Conservation (phyloP, 768 basidiomycete species). For the Amanita pallidorosea region DNA sequence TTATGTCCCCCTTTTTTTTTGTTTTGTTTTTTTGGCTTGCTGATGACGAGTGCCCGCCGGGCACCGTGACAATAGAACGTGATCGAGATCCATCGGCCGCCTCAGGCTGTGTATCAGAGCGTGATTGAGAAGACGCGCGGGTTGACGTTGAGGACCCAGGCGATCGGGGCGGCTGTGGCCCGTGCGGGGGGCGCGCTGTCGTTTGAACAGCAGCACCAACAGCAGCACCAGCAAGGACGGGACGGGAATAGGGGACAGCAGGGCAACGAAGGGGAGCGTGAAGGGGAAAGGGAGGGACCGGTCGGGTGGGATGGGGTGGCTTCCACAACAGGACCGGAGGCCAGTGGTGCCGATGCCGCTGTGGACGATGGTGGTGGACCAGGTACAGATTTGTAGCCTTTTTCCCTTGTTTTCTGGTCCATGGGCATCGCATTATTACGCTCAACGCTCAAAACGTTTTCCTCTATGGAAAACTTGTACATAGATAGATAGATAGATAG, state of each 20-base stretch:
- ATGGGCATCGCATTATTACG: no score
- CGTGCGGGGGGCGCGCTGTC: conserved; percentile 18
- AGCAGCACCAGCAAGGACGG: neutral
- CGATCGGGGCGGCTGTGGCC: conserved; percentile 63
- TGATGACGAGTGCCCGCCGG: neutral
- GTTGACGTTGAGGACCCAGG: conserved; percentile 83
- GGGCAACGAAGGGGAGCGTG: neutral
- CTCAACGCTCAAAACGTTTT: no score
- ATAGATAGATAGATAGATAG: neutral
- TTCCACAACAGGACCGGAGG: no score
- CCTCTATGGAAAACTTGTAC: neutral
- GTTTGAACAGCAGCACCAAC: neutral
- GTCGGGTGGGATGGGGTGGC: no score
- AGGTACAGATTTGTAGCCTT: no score
- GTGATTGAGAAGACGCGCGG: conserved; percentile 95
- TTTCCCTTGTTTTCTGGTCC: no score
- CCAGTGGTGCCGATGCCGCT: no score
- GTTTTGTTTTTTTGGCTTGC: neutral
- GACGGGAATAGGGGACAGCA: neutral
- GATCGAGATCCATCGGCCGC: conserved; percentile 88
- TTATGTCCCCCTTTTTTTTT: no score
- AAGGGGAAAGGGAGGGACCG: no score
- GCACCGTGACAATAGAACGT: conserved; percentile 55
- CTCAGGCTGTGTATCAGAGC: conserved; percentile 83
- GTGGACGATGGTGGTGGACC: no score